Evolutionary conservation across 2,329 filamentous ascomycete genomes (phyloP), one percentile per base, ranked within the genome.

Genomic region (Aspergillus sp.): DNA sequence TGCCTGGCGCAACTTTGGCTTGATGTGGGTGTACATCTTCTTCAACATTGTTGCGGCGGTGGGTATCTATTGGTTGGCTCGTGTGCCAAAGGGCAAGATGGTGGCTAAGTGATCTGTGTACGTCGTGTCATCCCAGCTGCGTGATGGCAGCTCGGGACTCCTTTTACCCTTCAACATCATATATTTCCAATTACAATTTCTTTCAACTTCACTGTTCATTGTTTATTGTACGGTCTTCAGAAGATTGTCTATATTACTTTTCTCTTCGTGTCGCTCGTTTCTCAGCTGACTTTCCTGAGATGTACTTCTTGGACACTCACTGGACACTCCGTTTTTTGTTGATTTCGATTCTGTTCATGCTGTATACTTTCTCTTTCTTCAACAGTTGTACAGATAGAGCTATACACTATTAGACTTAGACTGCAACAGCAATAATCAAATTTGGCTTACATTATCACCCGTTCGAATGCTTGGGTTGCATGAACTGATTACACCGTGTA

Each of bases 1-100:
- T 30, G 74, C 70, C n/a, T 90, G 88, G 88, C 79, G 88, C 54
- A 89, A 91, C 68, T 90, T 86, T 59, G 89, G 88, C 1, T 79
- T 91, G 39, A 77, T 90, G 67, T 90, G 86, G 83, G 86, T 80
- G 0, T 91, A 84, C 65, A 82, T 90, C 42, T 60, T 75, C 0
- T 88, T 90, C 72, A 88, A 90, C 66, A 81, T 89, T 38, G 73
- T 74, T 36, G 75, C 82, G 1, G 86, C 87, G 0, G 76, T 89
- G 3, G 61, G 80, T 4, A 72, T 86, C 0, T 91, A 91, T 73
- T 91, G 84, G 71, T 63, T 86, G 17, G 84, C 87, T 67, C 75
- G 86, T 6, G 85, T 88, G 2, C 76, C 76, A 0, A 78, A 78
- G 68, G 70, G 67, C 32, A 72, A 53, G 63, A 68, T 67, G 53